phyloP scores from a whole-genome alignment of 805 yeast genomes.

The Candida sithepensis region DNA sequence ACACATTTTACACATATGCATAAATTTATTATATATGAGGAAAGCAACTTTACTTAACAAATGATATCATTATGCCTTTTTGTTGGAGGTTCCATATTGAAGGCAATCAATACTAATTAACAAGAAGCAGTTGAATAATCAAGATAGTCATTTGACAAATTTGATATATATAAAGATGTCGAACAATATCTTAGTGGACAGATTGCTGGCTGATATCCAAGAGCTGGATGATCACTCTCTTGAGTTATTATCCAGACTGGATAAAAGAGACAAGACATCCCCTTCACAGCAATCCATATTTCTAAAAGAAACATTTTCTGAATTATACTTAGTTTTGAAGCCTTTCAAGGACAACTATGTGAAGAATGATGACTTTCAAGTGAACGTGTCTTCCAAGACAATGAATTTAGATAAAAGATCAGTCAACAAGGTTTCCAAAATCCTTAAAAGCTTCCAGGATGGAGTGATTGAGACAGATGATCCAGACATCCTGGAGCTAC shows the following conservation, averaged over 20 bases:
- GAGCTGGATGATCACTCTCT: constrained; percentile 13
- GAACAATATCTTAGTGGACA: constrained; percentile 15
- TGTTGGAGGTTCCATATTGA: no score
- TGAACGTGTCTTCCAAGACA: not conserved
- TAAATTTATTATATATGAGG: no score
- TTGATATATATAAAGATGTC: constrained; percentile 14
- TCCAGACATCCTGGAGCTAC: constrained; percentile 16
- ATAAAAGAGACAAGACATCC: constrained; percentile 1
- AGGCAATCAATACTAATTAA: no score
- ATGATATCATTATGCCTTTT: no score
- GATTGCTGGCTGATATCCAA: constrained; percentile 7
- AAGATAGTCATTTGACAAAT: no score
- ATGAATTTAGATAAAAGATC: constrained; percentile 7
- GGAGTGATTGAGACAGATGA: constrained; percentile 14
- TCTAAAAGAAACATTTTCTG: constrained; percentile 12
- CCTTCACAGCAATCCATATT: not conserved
- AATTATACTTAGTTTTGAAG: constrained; percentile 11
- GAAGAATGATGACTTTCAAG: constrained; percentile 1
- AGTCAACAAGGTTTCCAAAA: constrained; percentile 6
- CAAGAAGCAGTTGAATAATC: no score
- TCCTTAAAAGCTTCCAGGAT: constrained; percentile 10
- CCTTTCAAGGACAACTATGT: constrained; percentile 15
- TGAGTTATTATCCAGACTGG: constrained; percentile 11
- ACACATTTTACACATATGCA: no score
- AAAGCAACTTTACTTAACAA: no score